These are phyloP conservation scores for Hygrophila difformis DNA, from an alignment of 257 asterid genomes.

Conservation along the genomic window DNA sequence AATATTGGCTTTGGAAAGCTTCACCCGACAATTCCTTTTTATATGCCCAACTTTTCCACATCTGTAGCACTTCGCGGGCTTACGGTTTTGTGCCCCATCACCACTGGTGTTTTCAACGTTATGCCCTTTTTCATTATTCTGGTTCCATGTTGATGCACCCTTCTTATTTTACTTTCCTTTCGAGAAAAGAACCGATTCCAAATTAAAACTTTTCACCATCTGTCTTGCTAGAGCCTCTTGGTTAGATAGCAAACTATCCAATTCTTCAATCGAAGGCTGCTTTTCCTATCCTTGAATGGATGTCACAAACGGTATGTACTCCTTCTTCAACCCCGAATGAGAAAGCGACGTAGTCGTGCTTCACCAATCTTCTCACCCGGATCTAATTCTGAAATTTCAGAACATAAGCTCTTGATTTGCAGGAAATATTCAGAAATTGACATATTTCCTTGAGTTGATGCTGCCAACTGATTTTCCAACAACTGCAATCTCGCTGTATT, in stretches of 20 bases:
- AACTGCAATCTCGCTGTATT: slow-evolving; percentile 16
- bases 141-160: not conserved
- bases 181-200: not conserved
- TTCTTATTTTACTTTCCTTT: not conserved
- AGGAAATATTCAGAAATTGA: slow-evolving; percentile 14
- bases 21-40: not conserved
- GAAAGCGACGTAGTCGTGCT: slow-evolving; percentile 3
- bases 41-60: not conserved
- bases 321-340: slow-evolving; percentile 14
- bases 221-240: slow-evolving; percentile 12
- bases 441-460: not conserved
- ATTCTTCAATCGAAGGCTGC: not conserved
- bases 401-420: slow-evolving; percentile 9
- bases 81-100: too few relatives aligned
- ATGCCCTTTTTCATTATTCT: not conserved
- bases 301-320: slow-evolving; percentile 9
- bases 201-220: not conserved
- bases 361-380: slow-evolving; percentile 1
- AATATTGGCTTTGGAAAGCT: not conserved
- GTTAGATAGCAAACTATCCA: not conserved
- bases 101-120: not conserved
- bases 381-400: slow-evolving; percentile 18
- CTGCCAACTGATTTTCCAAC: not conserved
- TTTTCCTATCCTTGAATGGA: slow-evolving; percentile 11
- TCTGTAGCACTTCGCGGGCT: not conserved